Percentiles rank a stretch among this genome's conserved stretches.
Conservation (phyloP, 2,329 filamentous ascomycete species). For the Sarocladiaceae sp. region DNA sequence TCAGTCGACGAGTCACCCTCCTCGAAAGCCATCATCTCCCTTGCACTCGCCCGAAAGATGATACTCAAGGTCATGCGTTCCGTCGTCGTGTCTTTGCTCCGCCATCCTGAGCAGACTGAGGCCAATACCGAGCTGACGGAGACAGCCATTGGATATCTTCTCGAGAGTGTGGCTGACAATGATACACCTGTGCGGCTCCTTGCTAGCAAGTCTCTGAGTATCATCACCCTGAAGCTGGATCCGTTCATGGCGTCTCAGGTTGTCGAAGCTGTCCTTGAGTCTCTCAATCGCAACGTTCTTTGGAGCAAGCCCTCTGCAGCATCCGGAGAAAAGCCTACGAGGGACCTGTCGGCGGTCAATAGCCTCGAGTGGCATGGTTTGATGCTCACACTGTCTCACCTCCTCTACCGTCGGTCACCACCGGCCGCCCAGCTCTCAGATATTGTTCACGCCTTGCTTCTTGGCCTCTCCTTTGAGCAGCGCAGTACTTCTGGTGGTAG, state of each 20-base stretch:
- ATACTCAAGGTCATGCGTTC: conserved; percentile 82
- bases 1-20: conserved; percentile 44
- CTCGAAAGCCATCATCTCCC: conserved; percentile 56
- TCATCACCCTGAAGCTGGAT: conserved; percentile 77
- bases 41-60: conserved; percentile 76
- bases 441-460: conserved; percentile 72
- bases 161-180: conserved; percentile 76
- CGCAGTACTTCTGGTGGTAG: conserved; percentile 79
- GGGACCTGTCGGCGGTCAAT: conserved; percentile 72
- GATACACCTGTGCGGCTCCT: conserved; percentile 89
- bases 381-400: conserved; percentile 79
- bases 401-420: conserved; percentile 80
- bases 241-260: conserved; percentile 80
- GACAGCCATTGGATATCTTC: conserved; percentile 73
- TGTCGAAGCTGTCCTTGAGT: conserved; percentile 80
- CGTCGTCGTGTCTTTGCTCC: conserved; percentile 62
- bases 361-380: conserved; percentile 88
- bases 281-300: conserved; percentile 54
- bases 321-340: conserved; percentile 28
- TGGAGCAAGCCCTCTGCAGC: conserved; percentile 37
- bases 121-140: conserved; percentile 60
- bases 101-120: conserved; percentile 39
- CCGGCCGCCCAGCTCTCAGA: conserved; percentile 65
- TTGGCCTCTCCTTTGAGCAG: conserved; percentile 85
- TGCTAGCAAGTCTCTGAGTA: conserved; percentile 86